Percentiles rank a stretch among this genome's conserved stretches.
These are phyloP conservation scores for Gossypium raimondii DNA, from an alignment of 345 rosid species.

Conservation along the genomic window DNA sequence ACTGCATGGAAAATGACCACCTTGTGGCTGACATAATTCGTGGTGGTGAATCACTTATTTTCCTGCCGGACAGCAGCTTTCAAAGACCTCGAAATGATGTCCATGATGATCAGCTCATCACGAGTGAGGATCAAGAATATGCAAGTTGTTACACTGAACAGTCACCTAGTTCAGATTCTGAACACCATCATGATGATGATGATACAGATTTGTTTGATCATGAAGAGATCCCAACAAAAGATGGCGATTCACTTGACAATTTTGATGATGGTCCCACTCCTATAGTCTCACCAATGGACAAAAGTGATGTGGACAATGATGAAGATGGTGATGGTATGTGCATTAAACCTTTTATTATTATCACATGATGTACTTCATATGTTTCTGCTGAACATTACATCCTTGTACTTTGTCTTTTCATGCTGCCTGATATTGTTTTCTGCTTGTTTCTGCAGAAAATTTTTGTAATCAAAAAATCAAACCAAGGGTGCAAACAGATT, in stretches of 20 bases:
- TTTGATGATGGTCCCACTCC: conserved; percentile 38
- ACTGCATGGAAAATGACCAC: conserved; percentile 31
- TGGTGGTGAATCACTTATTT: conserved; percentile 55
- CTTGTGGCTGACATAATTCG: conserved; percentile 62
- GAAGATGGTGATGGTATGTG: conserved; percentile 33
- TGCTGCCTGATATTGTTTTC: conserved; percentile 19
- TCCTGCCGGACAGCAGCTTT: conserved; percentile 25
- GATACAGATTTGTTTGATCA: conserved; percentile 23
- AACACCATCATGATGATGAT: conserved; percentile 19
- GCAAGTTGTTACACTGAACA: conserved; percentile 32
- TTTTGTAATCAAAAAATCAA: conserved; percentile 5
- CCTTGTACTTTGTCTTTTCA: not conserved
- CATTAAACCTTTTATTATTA: not conserved
- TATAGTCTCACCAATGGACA: conserved; percentile 20
- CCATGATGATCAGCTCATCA: conserved; percentile 14
- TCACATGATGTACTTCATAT: not conserved
- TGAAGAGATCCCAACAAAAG: conserved; percentile 17
- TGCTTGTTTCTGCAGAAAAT: conserved; percentile 15
- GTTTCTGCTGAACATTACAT: conserved; percentile 13
- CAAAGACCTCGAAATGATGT: not conserved
- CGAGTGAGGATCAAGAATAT: conserved; percentile 28
- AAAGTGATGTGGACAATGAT: conserved; percentile 38
- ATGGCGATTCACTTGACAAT: conserved; percentile 22
- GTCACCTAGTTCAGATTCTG: conserved; percentile 47
- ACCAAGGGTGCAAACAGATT: conserved; percentile 17